These are phyloP conservation scores for Trichoderma orchidacearum DNA, from an alignment of 495 filamentous ascomycete genomes.

Conservation along the genomic window DNA sequence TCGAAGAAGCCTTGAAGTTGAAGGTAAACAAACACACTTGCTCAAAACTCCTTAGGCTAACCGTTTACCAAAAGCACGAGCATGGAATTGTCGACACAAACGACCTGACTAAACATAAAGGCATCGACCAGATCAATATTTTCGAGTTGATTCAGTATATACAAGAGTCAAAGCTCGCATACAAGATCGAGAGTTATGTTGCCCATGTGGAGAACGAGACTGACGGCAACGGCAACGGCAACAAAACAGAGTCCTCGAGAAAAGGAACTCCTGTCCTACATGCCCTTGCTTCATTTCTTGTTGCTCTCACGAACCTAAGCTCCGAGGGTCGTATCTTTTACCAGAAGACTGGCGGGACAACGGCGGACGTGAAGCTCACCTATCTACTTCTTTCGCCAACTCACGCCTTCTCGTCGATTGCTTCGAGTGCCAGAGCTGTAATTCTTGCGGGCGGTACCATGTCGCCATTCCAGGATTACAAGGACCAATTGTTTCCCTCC, in stretches of 20 bases:
- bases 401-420: conserved; percentile 79
- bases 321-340: conserved; percentile 81
- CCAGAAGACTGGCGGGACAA: conserved; percentile 27
- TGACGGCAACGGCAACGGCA: conserved; percentile 13
- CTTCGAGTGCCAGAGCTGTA: conserved; percentile 73
- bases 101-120: conserved; percentile 66
- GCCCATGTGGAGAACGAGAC: conserved; percentile 39
- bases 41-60: too few relatives aligned
- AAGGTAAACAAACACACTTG: too few relatives aligned
- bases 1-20: conserved; percentile 32
- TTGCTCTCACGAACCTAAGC: conserved; percentile 76
- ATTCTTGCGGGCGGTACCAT: conserved; percentile 93
- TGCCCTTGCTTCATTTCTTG: conserved; percentile 69
- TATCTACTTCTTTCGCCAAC: conserved; percentile 94
- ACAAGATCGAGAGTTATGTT: conserved; percentile 84
- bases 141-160: conserved; percentile 79
- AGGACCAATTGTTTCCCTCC: conserved; percentile 70
- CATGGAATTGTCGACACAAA: conserved; percentile 50
- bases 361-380: conserved; percentile 46
- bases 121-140: conserved; percentile 89
- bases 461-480: conserved; percentile 91
- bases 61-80: conserved; percentile 10
- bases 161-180: conserved; percentile 82
- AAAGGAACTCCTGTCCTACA: conserved; percentile 61
- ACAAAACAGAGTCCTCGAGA: conserved; percentile 3